Conservation (phyloP, 306 rosid species). For the Begonia fuchsioides region DNA sequence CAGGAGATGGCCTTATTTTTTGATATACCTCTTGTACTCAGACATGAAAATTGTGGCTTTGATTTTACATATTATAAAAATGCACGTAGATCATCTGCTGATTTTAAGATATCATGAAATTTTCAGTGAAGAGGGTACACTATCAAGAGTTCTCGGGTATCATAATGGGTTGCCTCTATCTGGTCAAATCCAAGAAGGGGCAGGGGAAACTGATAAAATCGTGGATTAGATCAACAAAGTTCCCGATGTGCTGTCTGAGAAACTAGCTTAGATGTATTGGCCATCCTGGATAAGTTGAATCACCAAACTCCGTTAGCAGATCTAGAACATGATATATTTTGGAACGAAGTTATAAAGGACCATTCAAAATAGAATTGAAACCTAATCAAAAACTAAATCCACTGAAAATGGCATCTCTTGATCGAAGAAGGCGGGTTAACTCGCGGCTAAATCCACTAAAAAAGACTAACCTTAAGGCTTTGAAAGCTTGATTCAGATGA, state of each 20-base stretch:
- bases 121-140: slow-evolving; percentile 42
- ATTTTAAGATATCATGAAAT: not conserved
- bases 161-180: slow-evolving; percentile 23
- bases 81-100: not conserved
- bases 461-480: too few species aligned
- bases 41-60: slow-evolving; percentile 2
- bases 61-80: not conserved
- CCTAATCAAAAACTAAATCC: too few species aligned
- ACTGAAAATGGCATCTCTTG: too few species aligned
- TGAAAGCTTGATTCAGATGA: too few species aligned
- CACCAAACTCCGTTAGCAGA: slow-evolving; percentile 11
- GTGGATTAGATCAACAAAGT: too few species aligned
- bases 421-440: too few species aligned
- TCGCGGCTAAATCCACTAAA: too few species aligned
- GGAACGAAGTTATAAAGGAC: slow-evolving; percentile 14
- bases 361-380: too few species aligned
- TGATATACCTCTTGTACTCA: slow-evolving; percentile 19
- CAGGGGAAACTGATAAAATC: slow-evolving; percentile 39
- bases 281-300: slow-evolving; percentile 15
- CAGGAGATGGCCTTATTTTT: slow-evolving; percentile 21
- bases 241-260: too few species aligned
- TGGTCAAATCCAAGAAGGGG: slow-evolving; percentile 25
- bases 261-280: slow-evolving; percentile 14
- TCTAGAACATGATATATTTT: slow-evolving; percentile 10
- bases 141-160: slow-evolving; percentile 17